Evolutionary conservation across 1,284 basidiomycete genomes (phyloP).

Genomic region (Ustilago loliicola): DNA sequence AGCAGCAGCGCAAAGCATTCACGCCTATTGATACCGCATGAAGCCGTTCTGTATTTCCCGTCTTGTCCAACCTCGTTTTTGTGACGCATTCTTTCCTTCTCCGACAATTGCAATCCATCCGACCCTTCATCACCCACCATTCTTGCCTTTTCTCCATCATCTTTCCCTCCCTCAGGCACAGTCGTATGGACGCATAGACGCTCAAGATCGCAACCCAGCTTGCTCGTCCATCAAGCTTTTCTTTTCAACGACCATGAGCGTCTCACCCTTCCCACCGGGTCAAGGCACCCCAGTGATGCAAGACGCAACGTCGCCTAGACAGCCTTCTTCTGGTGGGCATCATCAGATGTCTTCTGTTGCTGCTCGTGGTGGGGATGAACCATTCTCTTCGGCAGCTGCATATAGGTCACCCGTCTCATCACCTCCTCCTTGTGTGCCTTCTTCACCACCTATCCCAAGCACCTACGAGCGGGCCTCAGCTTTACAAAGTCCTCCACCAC

Average conservation of each 20-base stretch:
- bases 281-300: not conserved
- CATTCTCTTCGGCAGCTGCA: conserved; percentile 43
- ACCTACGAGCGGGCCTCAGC: conserved; percentile 21
- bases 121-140: not conserved
- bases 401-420: conserved; percentile 27
- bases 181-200: conserved; percentile 20
- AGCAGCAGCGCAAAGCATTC: not conserved
- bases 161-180: not conserved
- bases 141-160: not conserved
- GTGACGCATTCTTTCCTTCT: conserved; percentile 4
- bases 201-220: not conserved
- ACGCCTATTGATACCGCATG: too few species aligned
- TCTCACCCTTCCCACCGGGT: conserved; percentile 36
- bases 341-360: not conserved
- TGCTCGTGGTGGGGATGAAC: conserved; percentile 9
- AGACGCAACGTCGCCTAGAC: not conserved
- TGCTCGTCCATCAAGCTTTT: not conserved
- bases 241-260: conserved; percentile 25
- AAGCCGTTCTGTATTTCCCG: not conserved
- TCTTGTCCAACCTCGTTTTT: not conserved
- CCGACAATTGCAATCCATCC: conserved; percentile 8
- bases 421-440: conserved; percentile 20
- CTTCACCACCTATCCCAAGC: not conserved
- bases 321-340: not conserved
- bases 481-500: conserved; percentile 16